Percentiles rank a stretch among this genome's conserved stretches.
Conservation (phyloP, 768 basidiomycete genomes). For the Leccinum variicolor region DNA sequence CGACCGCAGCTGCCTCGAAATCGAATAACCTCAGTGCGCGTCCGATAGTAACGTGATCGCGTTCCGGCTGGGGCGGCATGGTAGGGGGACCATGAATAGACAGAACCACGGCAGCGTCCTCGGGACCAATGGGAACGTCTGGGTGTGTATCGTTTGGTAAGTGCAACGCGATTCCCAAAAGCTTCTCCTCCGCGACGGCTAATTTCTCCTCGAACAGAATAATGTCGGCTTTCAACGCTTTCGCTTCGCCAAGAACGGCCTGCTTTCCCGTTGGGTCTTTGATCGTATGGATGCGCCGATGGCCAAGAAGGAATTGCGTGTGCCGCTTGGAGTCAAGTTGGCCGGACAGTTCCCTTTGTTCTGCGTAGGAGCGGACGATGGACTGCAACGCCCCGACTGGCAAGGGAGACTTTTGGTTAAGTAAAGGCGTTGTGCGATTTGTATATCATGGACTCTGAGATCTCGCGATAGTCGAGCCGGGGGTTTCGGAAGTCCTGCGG, state of each 20-base stretch:
- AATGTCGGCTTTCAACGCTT: conserved; percentile 59
- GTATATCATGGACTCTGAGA: conserved; percentile 66
- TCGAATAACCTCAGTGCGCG: conserved; percentile 68
- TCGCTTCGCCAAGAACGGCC: conserved; percentile 55
- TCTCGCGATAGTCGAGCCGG: conserved; percentile 69
- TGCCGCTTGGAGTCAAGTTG: conserved; percentile 63
- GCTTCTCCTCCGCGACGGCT: conserved; percentile 50
- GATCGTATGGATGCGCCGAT: conserved; percentile 52
- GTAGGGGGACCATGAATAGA: conserved; percentile 66
- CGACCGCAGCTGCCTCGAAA: conserved; percentile 71
- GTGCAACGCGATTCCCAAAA: conserved; percentile 63
- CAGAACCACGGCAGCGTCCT: conserved; percentile 64
- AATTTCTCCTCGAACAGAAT: conserved; percentile 53
- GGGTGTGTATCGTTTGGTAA: conserved; percentile 92
- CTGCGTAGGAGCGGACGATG: conserved; percentile 59
- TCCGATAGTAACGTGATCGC: conserved; percentile 77
- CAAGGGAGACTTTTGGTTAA: conserved; percentile 61
- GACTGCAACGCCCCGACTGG: conserved; percentile 58
- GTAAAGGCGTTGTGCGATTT: conserved; percentile 73
- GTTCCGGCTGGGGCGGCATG: conserved; percentile 43
- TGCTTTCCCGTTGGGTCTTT: conserved; percentile 45
- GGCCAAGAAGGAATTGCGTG: conserved; percentile 61
- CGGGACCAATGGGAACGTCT: conserved; percentile 68
- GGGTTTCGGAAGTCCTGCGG: conserved; percentile 61
- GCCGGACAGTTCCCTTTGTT: conserved; percentile 56